A percentile compares a stretch with the other conserved stretches of the same genome.
Conservation (phyloP, 306 rosid genomes). For the Crataegus laevigata region DNA sequence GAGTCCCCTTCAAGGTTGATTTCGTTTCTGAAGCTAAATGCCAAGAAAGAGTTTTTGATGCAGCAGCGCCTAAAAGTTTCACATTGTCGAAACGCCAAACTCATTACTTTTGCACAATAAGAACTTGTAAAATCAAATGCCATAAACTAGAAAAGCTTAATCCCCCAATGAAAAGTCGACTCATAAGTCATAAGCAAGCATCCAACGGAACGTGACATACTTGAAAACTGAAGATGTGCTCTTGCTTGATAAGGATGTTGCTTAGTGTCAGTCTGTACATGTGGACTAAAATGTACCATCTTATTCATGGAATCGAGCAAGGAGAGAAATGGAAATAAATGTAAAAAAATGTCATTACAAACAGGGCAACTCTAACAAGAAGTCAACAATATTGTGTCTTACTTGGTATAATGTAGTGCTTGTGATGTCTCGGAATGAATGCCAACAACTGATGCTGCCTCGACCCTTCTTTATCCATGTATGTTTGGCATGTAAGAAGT, state of each 20-base stretch:
- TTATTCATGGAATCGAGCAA: conserved; percentile 56
- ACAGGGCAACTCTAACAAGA: conserved; percentile 19
- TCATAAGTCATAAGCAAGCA: background rate
- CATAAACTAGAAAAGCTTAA: background rate
- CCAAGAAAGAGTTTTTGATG: conserved; percentile 89
- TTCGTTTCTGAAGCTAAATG: conserved; percentile 89
- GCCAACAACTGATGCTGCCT: conserved; percentile 85
- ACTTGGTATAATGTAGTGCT: conserved; percentile 82
- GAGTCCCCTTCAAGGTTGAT: conserved; percentile 52
- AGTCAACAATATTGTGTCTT: conserved; percentile 26
- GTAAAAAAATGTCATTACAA: conserved; percentile 2
- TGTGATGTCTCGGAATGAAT: conserved; percentile 79
- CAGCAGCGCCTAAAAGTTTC: conserved; percentile 35
- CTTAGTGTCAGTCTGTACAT: conserved; percentile 42
- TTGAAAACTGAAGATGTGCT: conserved; percentile 54
- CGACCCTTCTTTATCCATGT: conserved; percentile 71
- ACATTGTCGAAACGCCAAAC: conserved; percentile 5
- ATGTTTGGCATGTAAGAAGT: conserved; percentile 69
- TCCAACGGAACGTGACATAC: conserved; percentile 30
- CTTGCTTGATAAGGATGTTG: conserved; percentile 48
- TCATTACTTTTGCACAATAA: conserved; percentile 5
- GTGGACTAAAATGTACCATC: conserved; percentile 76
- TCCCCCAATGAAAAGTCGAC: background rate
- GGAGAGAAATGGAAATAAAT: conserved; percentile 9
- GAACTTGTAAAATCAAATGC: background rate